Evolutionary conservation across 768 basidiomycete species (phyloP).

Genomic region (Boletus fagicola): DNA sequence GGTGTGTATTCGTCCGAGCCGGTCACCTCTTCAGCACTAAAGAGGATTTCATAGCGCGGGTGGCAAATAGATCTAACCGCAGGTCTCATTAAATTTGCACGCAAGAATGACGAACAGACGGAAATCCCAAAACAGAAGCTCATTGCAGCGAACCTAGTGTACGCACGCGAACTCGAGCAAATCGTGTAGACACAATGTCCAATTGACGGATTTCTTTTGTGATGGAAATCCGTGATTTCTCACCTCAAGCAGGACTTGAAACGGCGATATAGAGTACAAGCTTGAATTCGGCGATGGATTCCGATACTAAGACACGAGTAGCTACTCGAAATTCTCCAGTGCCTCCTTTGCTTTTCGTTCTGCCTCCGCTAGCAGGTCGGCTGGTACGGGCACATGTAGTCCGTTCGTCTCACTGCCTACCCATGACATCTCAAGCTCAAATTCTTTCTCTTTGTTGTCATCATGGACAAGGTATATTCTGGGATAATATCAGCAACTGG

Average conservation of each 20-base stretch:
- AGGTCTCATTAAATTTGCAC: constrained; percentile 71
- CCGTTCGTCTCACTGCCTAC: constrained; percentile 81
- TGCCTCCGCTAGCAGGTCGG: constrained; percentile 80
- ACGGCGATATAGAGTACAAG: constrained; percentile 3
- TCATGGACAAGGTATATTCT: constrained; percentile 98
- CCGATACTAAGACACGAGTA: constrained; percentile 22
- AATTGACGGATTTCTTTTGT: background rate
- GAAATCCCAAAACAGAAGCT: constrained; percentile 87
- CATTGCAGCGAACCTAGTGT: constrained; percentile 71
- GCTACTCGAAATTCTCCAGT: constrained; percentile 63
- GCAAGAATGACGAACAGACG: constrained; percentile 75
- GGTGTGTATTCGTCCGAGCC: constrained; percentile 41
- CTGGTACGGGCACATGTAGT: constrained; percentile 79
- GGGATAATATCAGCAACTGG: constrained; percentile 10
- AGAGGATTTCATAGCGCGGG: constrained; percentile 52
- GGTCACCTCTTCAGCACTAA: background rate
- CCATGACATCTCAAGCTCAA: constrained; percentile 98
- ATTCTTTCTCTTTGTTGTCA: constrained; percentile 96
- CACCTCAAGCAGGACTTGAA: background rate
- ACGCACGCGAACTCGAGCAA: constrained; percentile 87
- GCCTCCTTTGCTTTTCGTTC: constrained; percentile 85
- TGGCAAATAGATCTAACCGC: constrained; percentile 79
- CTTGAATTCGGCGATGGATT: constrained; percentile 7
- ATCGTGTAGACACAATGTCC: constrained; percentile 61
- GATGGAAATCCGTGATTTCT: too few relatives aligned